These are phyloP conservation scores for Calocera viscosa DNA, from an alignment of 768 basidiomycete species.

Conservation along the genomic window DNA sequence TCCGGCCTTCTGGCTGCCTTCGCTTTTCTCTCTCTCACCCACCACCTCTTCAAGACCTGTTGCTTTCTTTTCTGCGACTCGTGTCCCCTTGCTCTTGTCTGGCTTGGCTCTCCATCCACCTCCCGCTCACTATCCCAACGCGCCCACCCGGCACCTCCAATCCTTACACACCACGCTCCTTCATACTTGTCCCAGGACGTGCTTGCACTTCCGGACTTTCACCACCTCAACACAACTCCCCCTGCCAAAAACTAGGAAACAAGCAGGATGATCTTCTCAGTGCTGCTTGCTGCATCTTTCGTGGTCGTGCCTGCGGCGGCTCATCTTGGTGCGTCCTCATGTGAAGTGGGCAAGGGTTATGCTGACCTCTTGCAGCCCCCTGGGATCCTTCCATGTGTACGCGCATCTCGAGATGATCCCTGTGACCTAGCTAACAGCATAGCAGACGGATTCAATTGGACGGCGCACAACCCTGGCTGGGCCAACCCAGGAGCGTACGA, in stretches of 20 bases:
- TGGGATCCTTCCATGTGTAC: not conserved
- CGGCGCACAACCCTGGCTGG: not conserved
- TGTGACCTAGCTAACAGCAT: not conserved
- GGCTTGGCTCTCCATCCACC: not conserved
- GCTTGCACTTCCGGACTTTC: not conserved
- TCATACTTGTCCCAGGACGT: not conserved
- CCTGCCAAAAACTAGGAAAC: not conserved
- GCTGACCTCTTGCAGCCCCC: not conserved
- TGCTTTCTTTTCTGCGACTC: not conserved
- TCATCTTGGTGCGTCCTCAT: not conserved
- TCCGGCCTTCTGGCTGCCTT: not conserved
- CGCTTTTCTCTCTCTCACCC: not conserved
- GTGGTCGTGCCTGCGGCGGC: not conserved
- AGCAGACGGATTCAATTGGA: slow-evolving; percentile 3
- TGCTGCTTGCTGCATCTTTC: not conserved
- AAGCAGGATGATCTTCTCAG: not conserved
- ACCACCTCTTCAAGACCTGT: not conserved
- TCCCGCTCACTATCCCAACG: not conserved
- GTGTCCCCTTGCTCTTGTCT: not conserved
- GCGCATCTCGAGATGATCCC: not conserved
- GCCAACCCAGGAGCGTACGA: slow-evolving; percentile 29
- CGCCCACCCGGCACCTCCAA: not conserved
- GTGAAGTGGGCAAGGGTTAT: not conserved
- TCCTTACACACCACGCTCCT: not conserved
- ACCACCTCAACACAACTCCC: not conserved